phyloP scores from a whole-genome alignment of 1,284 basidiomycete genomes.

The Fomes fomentarius region DNA sequence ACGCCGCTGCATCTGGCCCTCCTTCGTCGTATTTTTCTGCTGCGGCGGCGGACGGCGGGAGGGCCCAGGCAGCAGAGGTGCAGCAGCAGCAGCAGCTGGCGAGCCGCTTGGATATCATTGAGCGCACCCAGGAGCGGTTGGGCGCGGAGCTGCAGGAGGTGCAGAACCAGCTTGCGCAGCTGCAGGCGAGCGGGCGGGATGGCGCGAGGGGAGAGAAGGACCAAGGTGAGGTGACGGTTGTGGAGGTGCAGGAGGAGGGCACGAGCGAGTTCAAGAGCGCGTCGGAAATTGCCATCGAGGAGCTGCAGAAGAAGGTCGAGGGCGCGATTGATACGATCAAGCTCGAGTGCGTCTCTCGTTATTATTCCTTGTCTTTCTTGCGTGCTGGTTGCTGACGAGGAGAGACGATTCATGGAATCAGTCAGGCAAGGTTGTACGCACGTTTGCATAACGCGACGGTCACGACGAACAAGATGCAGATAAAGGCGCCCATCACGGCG shows the following conservation, averaged over 20 bases:
- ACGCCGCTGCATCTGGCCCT: not conserved
- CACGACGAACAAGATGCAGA: slow-evolving; percentile 34
- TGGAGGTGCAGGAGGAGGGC: slow-evolving; percentile 13
- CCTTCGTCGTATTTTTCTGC: not conserved
- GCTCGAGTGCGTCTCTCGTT: slow-evolving; percentile 37
- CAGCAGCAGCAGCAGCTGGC: too few species aligned
- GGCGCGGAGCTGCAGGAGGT: slow-evolving; percentile 33
- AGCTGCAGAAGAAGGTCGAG: slow-evolving; percentile 37
- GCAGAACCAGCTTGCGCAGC: slow-evolving; percentile 25
- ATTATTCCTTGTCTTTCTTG: not conserved
- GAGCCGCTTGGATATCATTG: slow-evolving; percentile 33
- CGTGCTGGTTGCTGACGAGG: not conserved
- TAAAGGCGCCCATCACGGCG: slow-evolving; percentile 36
- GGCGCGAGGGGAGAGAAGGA: not conserved
- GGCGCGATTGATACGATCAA: slow-evolving; percentile 35
- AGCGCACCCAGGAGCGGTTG: slow-evolving; percentile 34
- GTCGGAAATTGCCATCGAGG: slow-evolving; percentile 29
- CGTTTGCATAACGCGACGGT: slow-evolving; percentile 39
- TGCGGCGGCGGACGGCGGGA: slow-evolving; percentile 1
- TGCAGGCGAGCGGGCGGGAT: slow-evolving; percentile 4
- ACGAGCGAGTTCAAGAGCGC: slow-evolving; percentile 17
- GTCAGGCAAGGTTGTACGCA: slow-evolving; percentile 40
- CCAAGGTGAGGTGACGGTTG: slow-evolving; percentile 11
- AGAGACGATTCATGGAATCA: slow-evolving; percentile 9
- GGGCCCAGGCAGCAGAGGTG: too few species aligned